Evolutionary conservation across 441 rosid species (phyloP).

Genomic region (Rhodomyrtus psidioides): DNA sequence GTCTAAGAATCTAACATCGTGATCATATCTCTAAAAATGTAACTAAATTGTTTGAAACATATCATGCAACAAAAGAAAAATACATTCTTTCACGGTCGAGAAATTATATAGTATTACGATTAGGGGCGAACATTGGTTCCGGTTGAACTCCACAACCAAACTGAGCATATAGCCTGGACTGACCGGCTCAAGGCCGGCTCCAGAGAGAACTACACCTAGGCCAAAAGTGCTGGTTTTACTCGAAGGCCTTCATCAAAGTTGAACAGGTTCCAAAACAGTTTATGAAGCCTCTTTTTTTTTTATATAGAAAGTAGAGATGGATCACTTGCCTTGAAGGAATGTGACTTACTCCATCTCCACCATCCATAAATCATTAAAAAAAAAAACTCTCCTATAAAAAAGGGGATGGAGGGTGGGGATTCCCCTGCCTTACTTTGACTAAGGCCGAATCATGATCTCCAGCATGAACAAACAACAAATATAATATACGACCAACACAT

Average conservation of each 20-base stretch:
- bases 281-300: neutral
- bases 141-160: neutral
- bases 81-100: rapidly evolving
- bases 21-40: neutral
- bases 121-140: neutral
- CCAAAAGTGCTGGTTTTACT: no score
- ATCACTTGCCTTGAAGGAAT: no score
- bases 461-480: rapidly evolving
- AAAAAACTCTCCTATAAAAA: no score
- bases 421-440: no score
- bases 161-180: neutral
- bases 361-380: no score
- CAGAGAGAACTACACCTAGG: neutral
- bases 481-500: rapidly evolving
- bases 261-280: neutral
- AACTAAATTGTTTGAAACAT: neutral
- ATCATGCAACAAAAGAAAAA: neutral
- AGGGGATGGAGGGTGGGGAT: no score
- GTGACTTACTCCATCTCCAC: no score
- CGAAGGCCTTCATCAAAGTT: rapidly evolving
- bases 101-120: neutral
- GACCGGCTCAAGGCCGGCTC: rapidly evolving
- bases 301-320: neutral
- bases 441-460: neutral
- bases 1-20: neutral